Base-by-base conservation (phyloP, 192 early-diverging fungal genomes). In the Coemansia sp. region DNA sequence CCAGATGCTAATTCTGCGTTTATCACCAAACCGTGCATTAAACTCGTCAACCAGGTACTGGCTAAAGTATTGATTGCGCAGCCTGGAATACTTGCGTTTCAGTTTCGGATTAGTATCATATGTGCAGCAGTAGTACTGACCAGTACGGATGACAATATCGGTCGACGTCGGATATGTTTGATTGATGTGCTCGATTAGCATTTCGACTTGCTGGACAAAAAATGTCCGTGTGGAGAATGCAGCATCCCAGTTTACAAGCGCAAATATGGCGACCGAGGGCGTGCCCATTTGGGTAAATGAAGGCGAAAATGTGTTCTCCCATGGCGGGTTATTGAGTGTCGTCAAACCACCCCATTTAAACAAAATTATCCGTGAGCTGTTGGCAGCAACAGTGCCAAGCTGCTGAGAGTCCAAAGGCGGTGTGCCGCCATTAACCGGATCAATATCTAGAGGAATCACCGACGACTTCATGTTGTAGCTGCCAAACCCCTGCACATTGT, bases 111-210 rank as follows among this genome's bases (percentile, higher is more conserved):
- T 43, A 53, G 56, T 23, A 60, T 85, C 84, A 1, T 75, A 69
- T 9, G 74, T 80, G 52, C 84, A 85, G 62, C 84, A 85, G 60
- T 68, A 82, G 59, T 83, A 82, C 55, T 85, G 84, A 1, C 78
- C 72, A 2, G 82, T 72, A 43, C 84, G 82, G 27, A 83, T 72
- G 8, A 85, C 52, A 35, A 85, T 75, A 25, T 58, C 60, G 0
- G 67, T 75, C 0, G 4, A 12, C 0, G 27, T 11, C 19, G 72
- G 27, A 35, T 83, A 85, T 0, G 41, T 58, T 5, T 14, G 11
- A 12, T 65, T 65, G 10, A 85, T 54, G 6, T 61, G 37, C 3
- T 52, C 26, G 11, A 75, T 66, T 0, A 85, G 53, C 8, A 38
- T 62, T 5, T 68, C 39, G 0, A 82, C 59, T 27, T 73, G 62